Evolutionary conservation across 129 eudicot species (phyloP).

Genomic region (Rutidosis leptorrhynchoides): DNA sequence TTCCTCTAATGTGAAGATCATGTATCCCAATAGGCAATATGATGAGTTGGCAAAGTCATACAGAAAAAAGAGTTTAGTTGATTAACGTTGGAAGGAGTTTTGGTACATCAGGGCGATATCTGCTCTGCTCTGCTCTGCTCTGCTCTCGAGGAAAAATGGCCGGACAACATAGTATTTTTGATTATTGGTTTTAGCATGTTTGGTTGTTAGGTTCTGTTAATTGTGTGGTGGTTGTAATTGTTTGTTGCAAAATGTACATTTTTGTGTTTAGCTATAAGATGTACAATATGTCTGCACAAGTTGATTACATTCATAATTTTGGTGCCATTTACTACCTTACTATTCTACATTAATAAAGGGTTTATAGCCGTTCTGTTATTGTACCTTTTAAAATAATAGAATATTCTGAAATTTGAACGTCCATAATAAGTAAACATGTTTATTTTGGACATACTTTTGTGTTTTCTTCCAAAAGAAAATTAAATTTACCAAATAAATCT

Average conservation of each 20-base stretch:
- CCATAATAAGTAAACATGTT: too few relatives aligned
- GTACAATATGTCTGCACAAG: constrained; percentile 25
- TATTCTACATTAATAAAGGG: constrained; percentile 26
- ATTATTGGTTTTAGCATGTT: constrained; percentile 18
- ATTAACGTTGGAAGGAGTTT: constrained; percentile 11
- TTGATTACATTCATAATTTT: background rate
- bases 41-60: background rate
- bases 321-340: constrained; percentile 25
- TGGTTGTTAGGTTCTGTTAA: constrained; percentile 21
- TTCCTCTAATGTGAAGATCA: constrained; percentile 67
- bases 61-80: constrained; percentile 3
- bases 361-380: too few relatives aligned
- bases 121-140: too few relatives aligned
- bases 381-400: too few relatives aligned
- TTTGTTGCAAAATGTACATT: constrained; percentile 26
- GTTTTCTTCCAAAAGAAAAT: too few relatives aligned
- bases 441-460: too few relatives aligned
- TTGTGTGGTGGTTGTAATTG: constrained; percentile 18
- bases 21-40: background rate
- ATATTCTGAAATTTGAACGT: too few relatives aligned
- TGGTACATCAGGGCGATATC: constrained; percentile 16
- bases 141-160: constrained; percentile 16
- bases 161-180: constrained; percentile 23
- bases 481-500: background rate
- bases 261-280: constrained; percentile 15